A percentile compares a stretch with the other conserved stretches of the same genome.
Conservation (phyloP, 129 eudicot genomes). For the Gnaphalium uliginosum region DNA sequence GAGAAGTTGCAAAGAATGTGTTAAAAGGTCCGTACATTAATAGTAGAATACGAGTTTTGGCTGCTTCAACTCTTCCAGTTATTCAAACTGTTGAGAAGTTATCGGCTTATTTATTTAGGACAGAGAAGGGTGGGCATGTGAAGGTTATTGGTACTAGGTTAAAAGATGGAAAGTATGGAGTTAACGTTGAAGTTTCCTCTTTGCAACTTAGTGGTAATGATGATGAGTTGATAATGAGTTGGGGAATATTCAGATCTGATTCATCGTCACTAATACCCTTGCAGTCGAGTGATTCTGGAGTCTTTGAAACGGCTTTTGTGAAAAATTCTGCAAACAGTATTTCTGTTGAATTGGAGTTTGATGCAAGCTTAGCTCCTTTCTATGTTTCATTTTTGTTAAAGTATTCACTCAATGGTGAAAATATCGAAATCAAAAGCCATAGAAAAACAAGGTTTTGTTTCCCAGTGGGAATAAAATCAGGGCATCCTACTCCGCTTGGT, state of each 20-base stretch:
- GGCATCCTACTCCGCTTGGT: constrained; percentile 78
- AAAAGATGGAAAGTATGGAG: constrained; percentile 45
- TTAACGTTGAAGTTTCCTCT: constrained; percentile 56
- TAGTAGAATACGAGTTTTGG: constrained; percentile 36
- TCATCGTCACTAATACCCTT: constrained; percentile 63
- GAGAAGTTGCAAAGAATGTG: constrained; percentile 25
- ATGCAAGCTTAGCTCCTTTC: constrained; percentile 73
- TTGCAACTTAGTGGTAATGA: constrained; percentile 31
- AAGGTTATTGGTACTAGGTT: constrained; percentile 64
- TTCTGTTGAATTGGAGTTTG: constrained; percentile 62
- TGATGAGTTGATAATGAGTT: constrained; percentile 55
- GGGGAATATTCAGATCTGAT: constrained; percentile 85
- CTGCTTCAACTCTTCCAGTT: constrained; percentile 44
- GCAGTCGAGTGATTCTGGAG: constrained; percentile 37
- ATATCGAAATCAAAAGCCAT: constrained; percentile 58
- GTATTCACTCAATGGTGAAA: constrained; percentile 35
- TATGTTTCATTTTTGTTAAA: constrained; percentile 68
- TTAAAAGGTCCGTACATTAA: constrained; percentile 29
- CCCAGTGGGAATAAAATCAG: constrained; percentile 83
- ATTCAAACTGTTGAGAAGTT: constrained; percentile 41
- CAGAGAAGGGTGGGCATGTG: constrained; percentile 67
- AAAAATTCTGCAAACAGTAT: constrained; percentile 35
- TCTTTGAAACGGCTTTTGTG: constrained; percentile 54
- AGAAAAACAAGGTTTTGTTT: constrained; percentile 65
- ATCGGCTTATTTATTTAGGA: constrained; percentile 56